These are phyloP conservation scores for Terfezia boudieri DNA, from an alignment of 495 filamentous ascomycete species.

Conservation along the genomic window DNA sequence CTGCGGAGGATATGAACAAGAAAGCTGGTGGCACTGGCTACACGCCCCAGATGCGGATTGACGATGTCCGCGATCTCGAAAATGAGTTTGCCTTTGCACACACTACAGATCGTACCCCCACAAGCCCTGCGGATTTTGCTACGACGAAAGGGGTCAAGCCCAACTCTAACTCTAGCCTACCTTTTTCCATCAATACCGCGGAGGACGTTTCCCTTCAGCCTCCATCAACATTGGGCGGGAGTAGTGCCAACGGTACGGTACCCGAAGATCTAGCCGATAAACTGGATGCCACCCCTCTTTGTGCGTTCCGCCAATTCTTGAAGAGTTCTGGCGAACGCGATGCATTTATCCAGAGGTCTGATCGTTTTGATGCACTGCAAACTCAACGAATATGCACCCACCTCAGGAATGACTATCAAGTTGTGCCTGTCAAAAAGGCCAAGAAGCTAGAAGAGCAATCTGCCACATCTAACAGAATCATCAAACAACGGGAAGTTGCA, in stretches of 20 bases:
- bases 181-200: background rate
- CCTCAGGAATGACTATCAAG: conserved; percentile 13
- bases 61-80: background rate
- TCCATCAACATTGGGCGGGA: conserved; percentile 1
- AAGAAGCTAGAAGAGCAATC: background rate
- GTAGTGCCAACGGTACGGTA: conserved; percentile 4
- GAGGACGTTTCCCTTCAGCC: background rate
- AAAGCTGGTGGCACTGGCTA: background rate
- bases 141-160: background rate
- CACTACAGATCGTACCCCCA: background rate
- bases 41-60: background rate
- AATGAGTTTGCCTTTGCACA: background rate
- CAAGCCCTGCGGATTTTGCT: background rate
- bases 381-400: conserved; percentile 40
- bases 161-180: background rate
- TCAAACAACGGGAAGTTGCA: conserved; percentile 6
- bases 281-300: conserved; percentile 65
- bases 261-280: conserved; percentile 17
- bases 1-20: background rate
- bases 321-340: conserved; percentile 39
- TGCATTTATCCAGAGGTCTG: conserved; percentile 57
- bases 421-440: conserved; percentile 4
- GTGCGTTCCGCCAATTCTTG: conserved; percentile 55
- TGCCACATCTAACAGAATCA: background rate
- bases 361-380: conserved; percentile 75